phyloP scores from a whole-genome alignment of 2,329 filamentous ascomycete genomes.

The Alternaria panax region DNA sequence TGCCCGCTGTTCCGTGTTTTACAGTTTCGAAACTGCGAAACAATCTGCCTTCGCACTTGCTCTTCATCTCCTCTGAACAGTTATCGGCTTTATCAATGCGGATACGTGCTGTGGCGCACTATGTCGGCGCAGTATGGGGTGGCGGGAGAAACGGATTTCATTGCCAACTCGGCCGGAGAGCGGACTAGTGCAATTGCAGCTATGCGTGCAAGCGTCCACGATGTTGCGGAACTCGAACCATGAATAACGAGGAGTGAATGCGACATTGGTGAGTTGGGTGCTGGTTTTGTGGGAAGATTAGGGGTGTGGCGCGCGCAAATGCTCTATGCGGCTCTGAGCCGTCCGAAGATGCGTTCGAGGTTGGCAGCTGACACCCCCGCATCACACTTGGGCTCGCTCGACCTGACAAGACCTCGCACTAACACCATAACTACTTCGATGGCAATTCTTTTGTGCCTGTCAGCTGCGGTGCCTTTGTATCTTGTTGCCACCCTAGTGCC shows the following conservation, averaged over 20 bases:
- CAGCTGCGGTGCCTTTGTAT: neutral
- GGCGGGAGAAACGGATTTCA: neutral
- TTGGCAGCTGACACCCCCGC: neutral
- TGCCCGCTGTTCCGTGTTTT: slow-evolving; percentile 14
- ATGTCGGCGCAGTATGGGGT: neutral
- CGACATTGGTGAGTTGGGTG: no score
- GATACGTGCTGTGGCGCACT: neutral
- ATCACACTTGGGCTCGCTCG: neutral
- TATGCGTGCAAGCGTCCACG: neutral
- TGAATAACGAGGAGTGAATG: neutral
- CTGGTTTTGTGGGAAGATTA: neutral
- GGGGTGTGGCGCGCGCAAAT: neutral
- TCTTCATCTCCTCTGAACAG: neutral
- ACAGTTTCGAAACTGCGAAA: slow-evolving; percentile 27
- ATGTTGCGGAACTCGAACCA: neutral
- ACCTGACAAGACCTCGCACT: neutral
- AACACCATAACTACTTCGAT: neutral
- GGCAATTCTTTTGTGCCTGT: neutral
- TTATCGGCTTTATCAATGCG: neutral
- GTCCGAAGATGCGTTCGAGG: neutral
- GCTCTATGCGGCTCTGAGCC: neutral
- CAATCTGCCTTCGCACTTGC: neutral
- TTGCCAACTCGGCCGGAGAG: neutral
- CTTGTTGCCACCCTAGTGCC: no score
- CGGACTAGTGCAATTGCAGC: neutral